phyloP scores from a whole-genome alignment of 768 basidiomycete genomes.

The Russula foetens region DNA sequence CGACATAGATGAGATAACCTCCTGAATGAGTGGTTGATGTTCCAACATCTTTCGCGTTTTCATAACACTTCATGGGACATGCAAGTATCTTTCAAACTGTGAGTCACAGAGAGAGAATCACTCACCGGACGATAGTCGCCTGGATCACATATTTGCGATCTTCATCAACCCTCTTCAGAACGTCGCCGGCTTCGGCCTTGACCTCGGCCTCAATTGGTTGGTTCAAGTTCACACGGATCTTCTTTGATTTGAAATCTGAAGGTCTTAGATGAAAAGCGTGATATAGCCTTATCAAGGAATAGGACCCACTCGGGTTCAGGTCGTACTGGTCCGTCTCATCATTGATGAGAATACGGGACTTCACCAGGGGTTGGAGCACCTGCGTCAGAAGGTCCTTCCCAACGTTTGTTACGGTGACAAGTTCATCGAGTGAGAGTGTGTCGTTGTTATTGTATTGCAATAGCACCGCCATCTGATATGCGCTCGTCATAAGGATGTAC shows the following conservation, averaged over 20 bases:
- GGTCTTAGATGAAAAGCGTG: neutral
- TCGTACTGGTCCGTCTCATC: constrained; percentile 89
- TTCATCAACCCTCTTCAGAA: constrained; percentile 92
- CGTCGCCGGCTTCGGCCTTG: constrained; percentile 83
- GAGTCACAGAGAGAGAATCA: constrained; percentile 10
- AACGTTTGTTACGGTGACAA: constrained; percentile 71
- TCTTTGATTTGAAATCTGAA: constrained; percentile 84
- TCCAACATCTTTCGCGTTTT: constrained; percentile 93
- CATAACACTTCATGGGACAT: constrained; percentile 62
- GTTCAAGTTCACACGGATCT: constrained; percentile 88
- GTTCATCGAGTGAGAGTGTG: no score
- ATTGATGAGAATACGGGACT: constrained; percentile 83
- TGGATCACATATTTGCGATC: constrained; percentile 96
- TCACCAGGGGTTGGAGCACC: constrained; percentile 52
- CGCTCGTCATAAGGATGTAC: constrained; percentile 93
- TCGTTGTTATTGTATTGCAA: constrained; percentile 87
- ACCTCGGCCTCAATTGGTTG: constrained; percentile 91
- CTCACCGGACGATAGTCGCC: constrained; percentile 78
- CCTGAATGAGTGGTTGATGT: constrained; percentile 82
- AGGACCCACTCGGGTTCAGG: constrained; percentile 64
- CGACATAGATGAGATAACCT: constrained; percentile 83
- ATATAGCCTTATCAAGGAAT: neutral
- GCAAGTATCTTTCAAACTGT: constrained; percentile 11
- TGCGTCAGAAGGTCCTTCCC: constrained; percentile 73
- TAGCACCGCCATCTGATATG: constrained; percentile 93